These are phyloP conservation scores for Agastache rugosa DNA, from an alignment of 257 asterid genomes.

Conservation along the genomic window DNA sequence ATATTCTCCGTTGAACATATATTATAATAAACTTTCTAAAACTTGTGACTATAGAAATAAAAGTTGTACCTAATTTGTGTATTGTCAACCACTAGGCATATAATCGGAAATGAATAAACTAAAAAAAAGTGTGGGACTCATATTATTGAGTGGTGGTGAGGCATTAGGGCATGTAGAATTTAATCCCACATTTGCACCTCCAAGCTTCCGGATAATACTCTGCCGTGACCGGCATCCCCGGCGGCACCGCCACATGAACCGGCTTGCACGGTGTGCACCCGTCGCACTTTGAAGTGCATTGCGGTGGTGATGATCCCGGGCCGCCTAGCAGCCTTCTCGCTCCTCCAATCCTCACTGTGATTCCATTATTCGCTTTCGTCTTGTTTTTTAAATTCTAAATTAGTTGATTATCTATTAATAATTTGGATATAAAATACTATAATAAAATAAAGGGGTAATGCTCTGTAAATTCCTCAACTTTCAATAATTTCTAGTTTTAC, in stretches of 20 bases:
- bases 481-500: too few relatives aligned
- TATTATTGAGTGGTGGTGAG: background rate
- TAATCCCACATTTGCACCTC: conserved; percentile 72
- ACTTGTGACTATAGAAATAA: background rate
- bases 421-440: background rate
- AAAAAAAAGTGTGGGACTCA: background rate
- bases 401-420: background rate
- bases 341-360: background rate
- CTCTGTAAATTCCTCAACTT: too few relatives aligned
- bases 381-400: background rate
- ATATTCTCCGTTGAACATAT: too few relatives aligned
- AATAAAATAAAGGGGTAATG: too few relatives aligned
- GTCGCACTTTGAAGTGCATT: conserved; percentile 59
- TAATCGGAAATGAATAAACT: background rate
- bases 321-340: conserved; percentile 54
- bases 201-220: conserved; percentile 69
- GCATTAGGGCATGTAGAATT: conserved; percentile 54
- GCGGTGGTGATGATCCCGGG: conserved; percentile 67
- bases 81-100: background rate
- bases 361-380: background rate
- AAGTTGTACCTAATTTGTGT: background rate
- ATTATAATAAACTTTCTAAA: too few relatives aligned
- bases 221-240: conserved; percentile 58
- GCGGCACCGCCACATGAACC: conserved; percentile 65
- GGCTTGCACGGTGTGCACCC: conserved; percentile 68